Evolutionary conservation across 2,329 filamentous ascomycete genomes (phyloP).

Genomic region (Exophiala sp.): DNA sequence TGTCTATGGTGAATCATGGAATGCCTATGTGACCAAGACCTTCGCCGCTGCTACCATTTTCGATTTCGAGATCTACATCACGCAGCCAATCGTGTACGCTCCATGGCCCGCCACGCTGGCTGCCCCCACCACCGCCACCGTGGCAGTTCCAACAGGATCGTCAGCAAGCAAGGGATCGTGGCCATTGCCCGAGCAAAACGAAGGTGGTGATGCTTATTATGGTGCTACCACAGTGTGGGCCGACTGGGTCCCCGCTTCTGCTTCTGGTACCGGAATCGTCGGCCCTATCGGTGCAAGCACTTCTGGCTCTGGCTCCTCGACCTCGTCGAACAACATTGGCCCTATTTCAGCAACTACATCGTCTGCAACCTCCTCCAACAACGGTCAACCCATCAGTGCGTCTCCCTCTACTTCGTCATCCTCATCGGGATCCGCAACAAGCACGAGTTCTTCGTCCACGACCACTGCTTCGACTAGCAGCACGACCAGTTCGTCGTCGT

Average conservation of each 20-base stretch:
- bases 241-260: conserved; percentile 3
- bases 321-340: neutral
- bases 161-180: conserved; percentile 5
- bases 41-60: conserved; percentile 7
- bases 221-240: conserved; percentile 5
- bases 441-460: neutral
- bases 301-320: neutral
- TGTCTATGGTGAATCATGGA: conserved; percentile 9
- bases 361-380: neutral
- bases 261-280: neutral
- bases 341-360: neutral
- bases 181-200: conserved; percentile 9
- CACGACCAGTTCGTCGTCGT: neutral
- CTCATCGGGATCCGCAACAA: neutral
- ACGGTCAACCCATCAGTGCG: neutral
- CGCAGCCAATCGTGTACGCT: conserved; percentile 12
- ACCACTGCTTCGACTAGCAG: neutral
- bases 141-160: neutral
- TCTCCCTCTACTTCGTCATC: neutral
- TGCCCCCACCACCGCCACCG: neutral
- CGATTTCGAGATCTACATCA: conserved; percentile 12
- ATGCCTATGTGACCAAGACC: conserved; percentile 16
- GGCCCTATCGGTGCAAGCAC: conserved; percentile 1
- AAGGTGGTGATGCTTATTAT: conserved; percentile 3
- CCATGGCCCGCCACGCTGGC: conserved; percentile 3